Evolutionary conservation across 768 basidiomycete genomes (phyloP).

Genomic region (Podaxis rugospora): DNA sequence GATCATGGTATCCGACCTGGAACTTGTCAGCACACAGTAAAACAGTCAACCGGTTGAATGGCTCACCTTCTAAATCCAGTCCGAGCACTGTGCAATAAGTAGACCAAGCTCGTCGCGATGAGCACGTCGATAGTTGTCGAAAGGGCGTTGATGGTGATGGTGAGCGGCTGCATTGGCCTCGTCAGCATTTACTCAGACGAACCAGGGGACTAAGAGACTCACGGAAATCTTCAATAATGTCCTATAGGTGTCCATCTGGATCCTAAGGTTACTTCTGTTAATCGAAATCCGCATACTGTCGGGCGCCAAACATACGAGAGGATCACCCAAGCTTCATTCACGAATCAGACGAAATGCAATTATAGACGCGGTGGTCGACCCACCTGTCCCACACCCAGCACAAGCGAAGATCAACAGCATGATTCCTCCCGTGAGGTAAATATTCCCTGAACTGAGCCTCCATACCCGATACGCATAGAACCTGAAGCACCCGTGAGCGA

Average conservation of each 20-base stretch:
- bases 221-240: slow-evolving; percentile 32
- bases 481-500: slow-evolving; percentile 18
- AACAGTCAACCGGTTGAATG: not conserved
- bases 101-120: slow-evolving; percentile 44
- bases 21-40: not conserved
- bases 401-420: slow-evolving; percentile 27
- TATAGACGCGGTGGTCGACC: slow-evolving; percentile 1
- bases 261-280: slow-evolving; percentile 17
- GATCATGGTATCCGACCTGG: slow-evolving; percentile 46
- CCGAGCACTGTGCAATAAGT: slow-evolving; percentile 40
- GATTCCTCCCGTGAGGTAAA: slow-evolving; percentile 26
- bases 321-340: slow-evolving; percentile 34
- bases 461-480: slow-evolving; percentile 50
- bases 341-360: not conserved
- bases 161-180: slow-evolving; percentile 30
- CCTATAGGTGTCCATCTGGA: slow-evolving; percentile 33
- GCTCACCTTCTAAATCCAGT: slow-evolving; percentile 48
- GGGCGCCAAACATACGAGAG: slow-evolving; percentile 29
- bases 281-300: not conserved
- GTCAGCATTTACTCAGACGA: not conserved
- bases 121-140: slow-evolving; percentile 43
- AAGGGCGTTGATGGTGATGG: slow-evolving; percentile 47
- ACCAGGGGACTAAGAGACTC: slow-evolving; percentile 4
- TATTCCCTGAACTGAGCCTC: slow-evolving; percentile 38
- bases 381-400: slow-evolving; percentile 31